Evolutionary conservation across 2,329 filamentous ascomycete species (phyloP), one percentile per base, ranked within the genome.

Genomic region (Scytalidium lignicola): DNA sequence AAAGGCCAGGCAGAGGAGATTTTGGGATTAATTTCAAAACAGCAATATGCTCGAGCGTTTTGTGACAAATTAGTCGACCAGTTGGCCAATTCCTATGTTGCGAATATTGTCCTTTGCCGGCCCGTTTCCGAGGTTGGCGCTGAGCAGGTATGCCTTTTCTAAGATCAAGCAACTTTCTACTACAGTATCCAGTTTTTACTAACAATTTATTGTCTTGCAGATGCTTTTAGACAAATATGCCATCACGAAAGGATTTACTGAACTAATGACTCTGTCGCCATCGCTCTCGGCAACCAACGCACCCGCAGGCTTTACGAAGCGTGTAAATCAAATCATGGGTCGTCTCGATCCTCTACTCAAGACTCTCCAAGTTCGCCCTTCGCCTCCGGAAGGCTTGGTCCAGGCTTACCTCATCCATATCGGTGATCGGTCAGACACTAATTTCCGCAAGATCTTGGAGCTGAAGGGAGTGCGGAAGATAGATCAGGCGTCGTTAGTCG

Each of bases 401-500:
- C 92, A 97, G 71, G 93, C 93, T 28, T 99, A 99, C 66, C 83
- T 99, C 28, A 95, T 97, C 67, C 93, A 97, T 70, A 93, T 99
- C 56, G 90, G 83, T 57, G 93, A 99, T 73, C 85, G 88, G 49
- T 95, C 87, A 55, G 93, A 97, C 65, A 80, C 82, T 61, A 99
- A 99, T 70, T 99, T 99, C 79, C 85, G 85, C 64, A 97, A 96
- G 71, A 87, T 99, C 51, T 82, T 99, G 42, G 93, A 99, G 45
- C 78, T 99, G 55, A 99, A 99, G 68, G 93, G 93, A 43, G 86
- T 99, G 51, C 81, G 86, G 54, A 92, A 90, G 63, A 75, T 80
- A 52, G 93, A 99, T 53, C 88, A 96, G 62, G 72, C 79, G 2
- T 82, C 89, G 54, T 82, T 97, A 2, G 71, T 96, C 28, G 93